A percentile compares a stretch with the other conserved stretches of the same genome.
phyloP scores from a whole-genome alignment of 495 filamentous ascomycete species.

The Chaetomium cochliodes region DNA sequence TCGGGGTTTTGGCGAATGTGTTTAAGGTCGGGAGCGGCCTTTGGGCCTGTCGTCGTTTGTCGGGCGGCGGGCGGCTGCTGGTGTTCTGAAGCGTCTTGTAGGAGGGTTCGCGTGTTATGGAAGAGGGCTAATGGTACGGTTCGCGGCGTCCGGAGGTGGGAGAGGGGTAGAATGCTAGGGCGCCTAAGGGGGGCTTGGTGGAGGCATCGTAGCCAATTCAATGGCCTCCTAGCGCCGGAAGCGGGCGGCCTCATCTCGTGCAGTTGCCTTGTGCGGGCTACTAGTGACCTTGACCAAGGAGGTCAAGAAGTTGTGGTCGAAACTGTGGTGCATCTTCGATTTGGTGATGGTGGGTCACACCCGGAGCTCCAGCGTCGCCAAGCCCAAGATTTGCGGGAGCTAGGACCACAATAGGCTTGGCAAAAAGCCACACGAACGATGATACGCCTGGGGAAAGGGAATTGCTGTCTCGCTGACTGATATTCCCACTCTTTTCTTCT shows the following conservation, averaged over 20 bases:
- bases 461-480: no score
- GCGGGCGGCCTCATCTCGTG: slow-evolving; percentile 28
- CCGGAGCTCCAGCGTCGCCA: background rate
- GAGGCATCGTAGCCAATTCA: slow-evolving; percentile 38
- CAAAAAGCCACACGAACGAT: background rate
- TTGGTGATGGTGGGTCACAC: background rate
- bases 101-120: slow-evolving; percentile 19
- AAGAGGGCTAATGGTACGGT: slow-evolving; percentile 12
- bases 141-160: slow-evolving; percentile 1
- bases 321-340: background rate
- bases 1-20: slow-evolving; percentile 81
- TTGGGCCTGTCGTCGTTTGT: slow-evolving; percentile 71
- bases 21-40: slow-evolving; percentile 75
- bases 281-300: no score
- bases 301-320: background rate
- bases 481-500: no score
- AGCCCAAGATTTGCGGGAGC: slow-evolving; percentile 14
- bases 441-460: no score
- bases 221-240: slow-evolving; percentile 20
- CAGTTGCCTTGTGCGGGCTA: background rate
- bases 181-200: slow-evolving; percentile 9
- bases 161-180: slow-evolving; percentile 7
- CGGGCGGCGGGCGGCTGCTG: slow-evolving; percentile 6
- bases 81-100: slow-evolving; percentile 13
- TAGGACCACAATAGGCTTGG: slow-evolving; percentile 6